A percentile compares a stretch with the other conserved stretches of the same genome.
phyloP scores from a whole-genome alignment of 140 eudicot species.

The Stevia rebaudiana region DNA sequence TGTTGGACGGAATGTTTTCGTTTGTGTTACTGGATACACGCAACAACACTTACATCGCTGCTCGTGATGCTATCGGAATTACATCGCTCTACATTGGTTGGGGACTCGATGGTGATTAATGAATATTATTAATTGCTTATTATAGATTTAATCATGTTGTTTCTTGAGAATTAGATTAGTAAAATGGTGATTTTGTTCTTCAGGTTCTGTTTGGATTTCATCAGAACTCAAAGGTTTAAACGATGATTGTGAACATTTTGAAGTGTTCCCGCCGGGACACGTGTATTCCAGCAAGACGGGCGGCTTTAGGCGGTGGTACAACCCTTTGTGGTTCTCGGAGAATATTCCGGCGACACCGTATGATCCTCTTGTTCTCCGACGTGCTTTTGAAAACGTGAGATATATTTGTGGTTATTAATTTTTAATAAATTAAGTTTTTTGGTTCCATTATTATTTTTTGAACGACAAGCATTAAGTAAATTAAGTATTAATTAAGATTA shows the following conservation, averaged over 20 bases:
- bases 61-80: slow-evolving; percentile 89
- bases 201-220: slow-evolving; percentile 6
- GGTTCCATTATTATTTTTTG: not conserved
- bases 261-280: slow-evolving; percentile 7
- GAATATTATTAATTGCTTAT: not conserved
- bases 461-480: no score
- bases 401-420: no score
- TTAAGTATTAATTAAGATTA: not conserved
- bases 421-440: no score
- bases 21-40: slow-evolving; percentile 74
- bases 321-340: slow-evolving; percentile 85
- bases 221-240: not conserved
- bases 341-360: slow-evolving; percentile 63
- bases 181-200: not conserved
- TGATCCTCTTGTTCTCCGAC: slow-evolving; percentile 65
- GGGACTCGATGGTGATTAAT: slow-evolving; percentile 75
- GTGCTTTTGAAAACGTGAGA: slow-evolving; percentile 70
- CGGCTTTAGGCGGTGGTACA: slow-evolving; percentile 67
- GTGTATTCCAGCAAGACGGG: slow-evolving; percentile 49
- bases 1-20: slow-evolving; percentile 85
- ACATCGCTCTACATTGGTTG: slow-evolving; percentile 80
- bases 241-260: slow-evolving; percentile 12
- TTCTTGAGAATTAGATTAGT: not conserved
- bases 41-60: slow-evolving; percentile 60
- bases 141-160: not conserved